A percentile compares a stretch with the other conserved stretches of the same genome.
phyloP scores from a whole-genome alignment of 106 monocot genomes.

The Platanthera guangdongensis region DNA sequence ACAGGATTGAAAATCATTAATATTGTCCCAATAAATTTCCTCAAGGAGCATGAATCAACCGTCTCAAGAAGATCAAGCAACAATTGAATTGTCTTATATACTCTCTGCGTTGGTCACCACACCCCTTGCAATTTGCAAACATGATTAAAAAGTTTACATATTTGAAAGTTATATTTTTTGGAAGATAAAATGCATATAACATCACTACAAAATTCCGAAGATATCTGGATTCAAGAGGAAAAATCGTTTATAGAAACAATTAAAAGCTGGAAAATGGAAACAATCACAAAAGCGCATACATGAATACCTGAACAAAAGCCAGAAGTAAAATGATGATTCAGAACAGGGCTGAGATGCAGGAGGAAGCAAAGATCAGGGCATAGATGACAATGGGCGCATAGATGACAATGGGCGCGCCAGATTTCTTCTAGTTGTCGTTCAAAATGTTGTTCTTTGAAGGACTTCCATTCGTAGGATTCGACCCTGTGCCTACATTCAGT shows the following conservation, averaged over 20 bases:
- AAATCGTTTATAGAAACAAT: too few relatives aligned
- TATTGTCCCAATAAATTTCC: constrained; percentile 44
- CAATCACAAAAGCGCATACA: neutral
- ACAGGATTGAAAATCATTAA: constrained; percentile 66
- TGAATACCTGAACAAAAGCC: neutral
- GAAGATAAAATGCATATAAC: too few relatives aligned
- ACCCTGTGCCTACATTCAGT: neutral
- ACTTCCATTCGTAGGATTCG: neutral
- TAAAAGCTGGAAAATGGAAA: too few relatives aligned
- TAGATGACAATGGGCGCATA: neutral
- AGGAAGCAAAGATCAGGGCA: neutral
- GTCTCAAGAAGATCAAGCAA: constrained; percentile 61
- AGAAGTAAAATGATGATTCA: neutral
- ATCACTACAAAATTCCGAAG: too few relatives aligned
- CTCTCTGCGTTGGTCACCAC: constrained; percentile 37
- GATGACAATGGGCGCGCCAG: neutral
- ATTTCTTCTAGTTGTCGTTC: neutral
- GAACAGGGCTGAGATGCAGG: neutral
- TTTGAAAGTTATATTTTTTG: too few relatives aligned
- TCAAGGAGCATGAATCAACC: constrained; percentile 45
- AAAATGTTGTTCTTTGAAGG: neutral
- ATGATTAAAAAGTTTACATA: too few relatives aligned
- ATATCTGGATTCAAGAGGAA: too few relatives aligned
- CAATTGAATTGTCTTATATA: constrained; percentile 29
- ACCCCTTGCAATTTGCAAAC: constrained; percentile 29